These are phyloP conservation scores for Russula earlei DNA, from an alignment of 768 basidiomycete genomes.

Conservation along the genomic window DNA sequence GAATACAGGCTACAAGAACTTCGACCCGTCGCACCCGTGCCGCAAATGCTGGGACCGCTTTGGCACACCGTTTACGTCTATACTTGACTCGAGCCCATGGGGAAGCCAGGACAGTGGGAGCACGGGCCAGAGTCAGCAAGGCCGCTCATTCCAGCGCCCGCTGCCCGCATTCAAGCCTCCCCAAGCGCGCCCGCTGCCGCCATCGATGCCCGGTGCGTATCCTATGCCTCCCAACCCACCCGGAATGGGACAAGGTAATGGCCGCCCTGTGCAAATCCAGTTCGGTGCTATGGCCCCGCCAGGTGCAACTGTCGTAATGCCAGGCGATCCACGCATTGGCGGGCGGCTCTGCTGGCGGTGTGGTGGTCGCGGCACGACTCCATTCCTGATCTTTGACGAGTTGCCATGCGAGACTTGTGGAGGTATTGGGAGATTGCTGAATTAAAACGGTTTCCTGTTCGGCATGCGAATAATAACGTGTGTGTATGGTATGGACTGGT, in stretches of 20 bases:
- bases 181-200: not conserved
- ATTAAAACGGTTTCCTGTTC: not conserved
- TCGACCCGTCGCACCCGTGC: conserved; percentile 60
- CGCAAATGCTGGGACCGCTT: conserved; percentile 68
- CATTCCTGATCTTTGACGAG: conserved; percentile 46
- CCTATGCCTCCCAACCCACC: not conserved
- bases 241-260: not conserved
- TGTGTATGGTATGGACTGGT: not conserved
- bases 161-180: conserved; percentile 17
- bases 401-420: conserved; percentile 47
- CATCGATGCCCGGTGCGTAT: not conserved
- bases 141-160: conserved; percentile 19
- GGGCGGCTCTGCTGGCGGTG: conserved; percentile 60
- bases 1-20: conserved; percentile 66
- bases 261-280: conserved; percentile 20
- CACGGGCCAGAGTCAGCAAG: not conserved
- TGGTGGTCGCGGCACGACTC: conserved; percentile 44
- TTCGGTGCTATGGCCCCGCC: conserved; percentile 27
- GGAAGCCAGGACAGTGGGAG: not conserved
- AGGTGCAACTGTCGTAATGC: conserved; percentile 38
- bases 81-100: conserved; percentile 47
- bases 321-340: conserved; percentile 66
- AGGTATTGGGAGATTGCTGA: conserved; percentile 46
- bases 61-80: conserved; percentile 49
- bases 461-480: not conserved